Evolutionary conservation across 1,284 basidiomycete species (phyloP).

Genomic region (Austroboletus niveus): DNA sequence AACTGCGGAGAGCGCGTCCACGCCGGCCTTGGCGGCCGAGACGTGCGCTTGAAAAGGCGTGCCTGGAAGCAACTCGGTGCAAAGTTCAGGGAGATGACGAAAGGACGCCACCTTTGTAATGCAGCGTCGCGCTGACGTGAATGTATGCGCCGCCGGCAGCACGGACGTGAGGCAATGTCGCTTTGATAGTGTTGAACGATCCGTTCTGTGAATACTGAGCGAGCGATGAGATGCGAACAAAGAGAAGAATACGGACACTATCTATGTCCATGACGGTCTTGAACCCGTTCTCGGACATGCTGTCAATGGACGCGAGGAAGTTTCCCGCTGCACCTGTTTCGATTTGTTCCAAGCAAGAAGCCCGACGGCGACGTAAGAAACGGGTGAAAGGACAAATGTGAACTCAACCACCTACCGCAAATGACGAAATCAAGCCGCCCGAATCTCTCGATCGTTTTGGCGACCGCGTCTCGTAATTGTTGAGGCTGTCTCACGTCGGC

Average conservation of each 20-base stretch:
- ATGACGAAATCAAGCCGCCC: constrained; percentile 95
- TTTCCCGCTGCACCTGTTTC: constrained; percentile 83
- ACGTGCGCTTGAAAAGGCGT: constrained; percentile 93
- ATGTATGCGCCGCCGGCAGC: constrained; percentile 80
- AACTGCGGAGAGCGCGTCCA: constrained; percentile 84
- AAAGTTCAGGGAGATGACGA: background rate
- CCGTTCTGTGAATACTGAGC: constrained; percentile 56
- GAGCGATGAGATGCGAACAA: background rate
- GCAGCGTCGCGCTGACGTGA: constrained; percentile 89
- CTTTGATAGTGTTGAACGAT: constrained; percentile 93
- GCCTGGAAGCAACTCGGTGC: constrained; percentile 37
- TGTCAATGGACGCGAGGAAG: constrained; percentile 82
- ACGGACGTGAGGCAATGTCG: constrained; percentile 75
- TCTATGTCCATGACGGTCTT: constrained; percentile 94
- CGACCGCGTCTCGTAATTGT: constrained; percentile 74
- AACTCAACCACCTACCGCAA: constrained; percentile 56
- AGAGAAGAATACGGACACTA: constrained; percentile 51
- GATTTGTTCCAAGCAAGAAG: background rate
- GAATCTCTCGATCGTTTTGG: constrained; percentile 72
- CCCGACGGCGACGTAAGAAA: background rate
- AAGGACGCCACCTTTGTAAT: constrained; percentile 68
- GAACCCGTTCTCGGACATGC: constrained; percentile 86
- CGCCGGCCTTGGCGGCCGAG: constrained; percentile 91
- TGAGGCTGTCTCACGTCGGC: constrained; percentile 85
- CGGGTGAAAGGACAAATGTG: background rate